Percentiles rank a stretch among this genome's conserved stretches.
phyloP scores from a whole-genome alignment of 768 basidiomycete genomes.

The Russula griseocarnosa region DNA sequence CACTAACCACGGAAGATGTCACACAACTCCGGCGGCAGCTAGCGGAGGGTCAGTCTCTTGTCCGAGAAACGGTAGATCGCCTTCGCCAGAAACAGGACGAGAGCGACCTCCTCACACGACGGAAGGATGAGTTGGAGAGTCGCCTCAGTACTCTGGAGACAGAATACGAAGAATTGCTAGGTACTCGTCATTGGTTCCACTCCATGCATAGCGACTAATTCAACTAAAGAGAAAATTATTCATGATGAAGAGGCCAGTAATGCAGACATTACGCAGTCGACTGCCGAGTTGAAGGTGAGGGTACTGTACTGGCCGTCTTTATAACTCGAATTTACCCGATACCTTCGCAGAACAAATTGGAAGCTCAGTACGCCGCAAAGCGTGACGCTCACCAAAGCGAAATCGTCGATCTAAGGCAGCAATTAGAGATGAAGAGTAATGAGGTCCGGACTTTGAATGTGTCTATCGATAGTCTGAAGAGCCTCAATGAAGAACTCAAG shows the following conservation, averaged over 20 bases:
- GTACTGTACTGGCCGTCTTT: conserved; percentile 29
- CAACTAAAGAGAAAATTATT: conserved; percentile 76
- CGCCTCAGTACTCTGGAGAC: conserved; percentile 77
- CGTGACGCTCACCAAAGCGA: conserved; percentile 87
- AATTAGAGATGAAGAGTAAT: conserved; percentile 76
- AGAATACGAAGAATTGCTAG: conserved; percentile 95
- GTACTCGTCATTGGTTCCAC: conserved; percentile 42
- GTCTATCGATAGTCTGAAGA: conserved; percentile 88
- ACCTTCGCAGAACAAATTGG: conserved; percentile 73
- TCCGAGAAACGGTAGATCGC: conserved; percentile 87
- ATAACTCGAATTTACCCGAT: conserved; percentile 24
- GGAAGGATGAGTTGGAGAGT: conserved; percentile 84
- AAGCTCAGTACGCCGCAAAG: conserved; percentile 88
- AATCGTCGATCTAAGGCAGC: conserved; percentile 80
- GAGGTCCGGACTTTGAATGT: conserved; percentile 83
- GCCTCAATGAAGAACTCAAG: conserved; percentile 97
- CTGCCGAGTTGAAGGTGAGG: conserved; percentile 84
- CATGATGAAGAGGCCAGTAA: conserved; percentile 84
- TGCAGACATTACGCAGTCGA: conserved; percentile 76
- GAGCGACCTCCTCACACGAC: conserved; percentile 74
- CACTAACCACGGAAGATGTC: conserved; percentile 72
- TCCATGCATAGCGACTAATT: conserved; percentile 21
- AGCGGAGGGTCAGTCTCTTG: conserved; percentile 77
- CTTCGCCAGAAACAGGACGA: conserved; percentile 90
- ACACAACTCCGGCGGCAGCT: conserved; percentile 82